phyloP scores from a whole-genome alignment of 1,284 basidiomycete species.

The Ceratorhiza oryzae-sativae region DNA sequence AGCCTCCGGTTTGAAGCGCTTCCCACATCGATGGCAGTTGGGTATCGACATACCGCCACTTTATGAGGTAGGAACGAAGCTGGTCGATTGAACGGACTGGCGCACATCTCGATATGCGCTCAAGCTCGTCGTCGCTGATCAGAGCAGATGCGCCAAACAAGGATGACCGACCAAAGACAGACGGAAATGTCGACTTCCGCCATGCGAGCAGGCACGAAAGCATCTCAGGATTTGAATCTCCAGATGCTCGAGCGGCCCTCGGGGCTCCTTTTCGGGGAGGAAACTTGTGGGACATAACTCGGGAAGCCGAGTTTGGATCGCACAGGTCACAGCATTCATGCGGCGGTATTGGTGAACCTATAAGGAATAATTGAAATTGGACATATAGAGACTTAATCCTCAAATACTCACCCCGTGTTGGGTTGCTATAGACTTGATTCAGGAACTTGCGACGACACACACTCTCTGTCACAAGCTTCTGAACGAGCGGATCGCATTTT shows the following conservation, averaged over 20 bases:
- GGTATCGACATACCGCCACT: not conserved
- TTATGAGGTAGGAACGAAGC: slow-evolving; percentile 4
- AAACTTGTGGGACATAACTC: not conserved
- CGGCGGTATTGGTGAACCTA: not conserved
- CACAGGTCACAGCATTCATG: slow-evolving; percentile 4
- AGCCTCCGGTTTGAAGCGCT: slow-evolving; percentile 8
- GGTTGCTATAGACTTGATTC: not conserved
- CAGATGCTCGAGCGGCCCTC: not conserved
- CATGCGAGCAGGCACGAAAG: slow-evolving; percentile 3
- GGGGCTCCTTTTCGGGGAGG: not conserved
- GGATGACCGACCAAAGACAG: not conserved
- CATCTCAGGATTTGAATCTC: not conserved
- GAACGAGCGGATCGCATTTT: not conserved
- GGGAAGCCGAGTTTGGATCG: not conserved
- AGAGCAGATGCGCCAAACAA: slow-evolving; percentile 6
- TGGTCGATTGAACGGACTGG: not conserved
- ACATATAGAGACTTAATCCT: too few species aligned
- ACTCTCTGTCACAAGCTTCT: not conserved
- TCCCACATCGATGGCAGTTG: not conserved
- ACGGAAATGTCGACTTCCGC: not conserved
- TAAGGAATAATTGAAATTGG: too few species aligned
- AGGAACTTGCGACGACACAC: not conserved
- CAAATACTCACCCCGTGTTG: not conserved
- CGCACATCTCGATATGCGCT: slow-evolving; percentile 14
- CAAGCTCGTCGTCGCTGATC: slow-evolving; percentile 10